Conservation (phyloP, 208 protist species). For the Endotrypanum monterogeii region DNA sequence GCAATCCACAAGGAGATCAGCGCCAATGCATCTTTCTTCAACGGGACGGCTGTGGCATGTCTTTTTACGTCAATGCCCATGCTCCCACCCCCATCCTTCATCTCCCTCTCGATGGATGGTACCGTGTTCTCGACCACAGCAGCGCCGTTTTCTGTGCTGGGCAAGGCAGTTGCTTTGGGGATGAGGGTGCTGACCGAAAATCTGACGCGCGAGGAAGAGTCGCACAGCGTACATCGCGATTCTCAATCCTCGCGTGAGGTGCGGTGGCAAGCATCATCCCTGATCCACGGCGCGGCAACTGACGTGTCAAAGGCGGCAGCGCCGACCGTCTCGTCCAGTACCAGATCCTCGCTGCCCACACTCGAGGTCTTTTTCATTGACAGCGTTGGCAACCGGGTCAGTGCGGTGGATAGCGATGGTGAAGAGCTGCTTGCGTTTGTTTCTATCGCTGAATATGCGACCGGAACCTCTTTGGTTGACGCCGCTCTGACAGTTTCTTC, state of each 20-base stretch:
- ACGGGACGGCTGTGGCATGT: not conserved
- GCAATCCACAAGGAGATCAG: not conserved
- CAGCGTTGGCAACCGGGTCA: slow-evolving; percentile 8
- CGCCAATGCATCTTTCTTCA: not conserved
- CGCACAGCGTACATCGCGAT: not conserved
- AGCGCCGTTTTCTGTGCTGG: not conserved
- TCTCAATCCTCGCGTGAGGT: not conserved
- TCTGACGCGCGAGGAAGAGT: not conserved
- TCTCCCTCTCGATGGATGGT: slow-evolving; percentile 9
- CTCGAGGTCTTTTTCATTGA: slow-evolving; percentile 1
- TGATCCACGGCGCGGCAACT: too few species aligned
- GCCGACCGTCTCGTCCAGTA: not conserved
- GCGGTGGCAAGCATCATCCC: too few species aligned
- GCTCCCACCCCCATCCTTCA: not conserved
- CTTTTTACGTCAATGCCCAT: not conserved
- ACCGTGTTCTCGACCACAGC: not conserved
- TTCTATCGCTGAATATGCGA: not conserved
- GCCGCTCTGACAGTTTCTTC: not conserved
- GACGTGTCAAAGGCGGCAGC: too few species aligned
- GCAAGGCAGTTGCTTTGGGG: not conserved
- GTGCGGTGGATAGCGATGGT: not conserved
- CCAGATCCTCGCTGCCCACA: not conserved
- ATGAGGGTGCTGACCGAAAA: not conserved
- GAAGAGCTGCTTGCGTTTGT: not conserved
- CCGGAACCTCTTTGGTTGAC: not conserved